A percentile compares a stretch with the other conserved stretches of the same genome.
phyloP scores from a whole-genome alignment of 1,284 basidiomycete species.

The Lentinus polychrous region DNA sequence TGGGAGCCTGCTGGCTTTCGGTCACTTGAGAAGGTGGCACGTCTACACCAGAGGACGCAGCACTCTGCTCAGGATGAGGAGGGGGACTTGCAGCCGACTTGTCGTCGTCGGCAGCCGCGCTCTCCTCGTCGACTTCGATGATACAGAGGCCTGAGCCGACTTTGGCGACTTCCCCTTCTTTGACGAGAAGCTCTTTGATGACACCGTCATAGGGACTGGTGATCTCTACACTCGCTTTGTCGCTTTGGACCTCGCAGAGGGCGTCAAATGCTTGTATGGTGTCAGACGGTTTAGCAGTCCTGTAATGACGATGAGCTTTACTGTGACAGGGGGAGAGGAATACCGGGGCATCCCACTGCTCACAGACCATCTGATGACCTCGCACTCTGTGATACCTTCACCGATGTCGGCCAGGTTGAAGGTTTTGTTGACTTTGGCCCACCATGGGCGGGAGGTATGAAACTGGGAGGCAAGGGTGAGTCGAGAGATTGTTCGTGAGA shows the following conservation, averaged over 20 bases:
- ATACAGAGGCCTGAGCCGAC: conserved; percentile 81
- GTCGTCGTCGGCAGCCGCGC: conserved; percentile 12
- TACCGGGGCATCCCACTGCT: conserved; percentile 3
- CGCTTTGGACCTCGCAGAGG: conserved; percentile 89
- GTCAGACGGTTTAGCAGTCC: conserved; percentile 56
- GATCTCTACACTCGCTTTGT: conserved; percentile 93
- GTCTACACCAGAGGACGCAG: conserved; percentile 1
- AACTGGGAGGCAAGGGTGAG: conserved; percentile 25
- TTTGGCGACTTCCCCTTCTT: conserved; percentile 82
- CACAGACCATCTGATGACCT: conserved; percentile 81
- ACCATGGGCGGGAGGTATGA: conserved; percentile 35
- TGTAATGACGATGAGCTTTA: conserved; percentile 18
- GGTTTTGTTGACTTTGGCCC: conserved; percentile 44
- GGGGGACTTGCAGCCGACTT: conserved; percentile 11
- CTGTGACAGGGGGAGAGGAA: conserved; percentile 8
- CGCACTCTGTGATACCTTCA: conserved; percentile 88
- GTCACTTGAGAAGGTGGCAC: not conserved
- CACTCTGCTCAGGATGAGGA: conserved; percentile 16
- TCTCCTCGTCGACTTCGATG: conserved; percentile 73
- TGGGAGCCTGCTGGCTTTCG: conserved; percentile 9
- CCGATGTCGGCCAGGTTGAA: conserved; percentile 96
- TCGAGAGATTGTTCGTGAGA: not conserved
- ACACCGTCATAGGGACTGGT: conserved; percentile 84
- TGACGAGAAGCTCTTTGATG: conserved; percentile 66
- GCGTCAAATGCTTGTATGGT: conserved; percentile 75